Base-by-base conservation (phyloP, 2,329 filamentous ascomycete species). In the Proliferodiscus dingleyae region DNA sequence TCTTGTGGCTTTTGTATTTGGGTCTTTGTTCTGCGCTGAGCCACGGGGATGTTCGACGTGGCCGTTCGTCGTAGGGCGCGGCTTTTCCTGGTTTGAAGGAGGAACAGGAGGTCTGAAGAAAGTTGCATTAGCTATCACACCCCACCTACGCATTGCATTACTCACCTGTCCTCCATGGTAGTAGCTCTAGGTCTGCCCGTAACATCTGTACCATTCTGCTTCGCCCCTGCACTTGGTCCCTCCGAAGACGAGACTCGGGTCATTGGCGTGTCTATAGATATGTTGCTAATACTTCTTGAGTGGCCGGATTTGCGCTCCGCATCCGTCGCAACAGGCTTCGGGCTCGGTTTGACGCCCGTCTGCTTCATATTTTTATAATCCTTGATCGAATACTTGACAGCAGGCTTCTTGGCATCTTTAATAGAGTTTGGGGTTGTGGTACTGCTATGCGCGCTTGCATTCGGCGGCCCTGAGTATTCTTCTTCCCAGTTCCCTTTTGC, bases 331-430 rank as follows among this genome's bases (percentile, higher is more conserved):
- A 29, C 41, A 16, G 54, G 47, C 37, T 37, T 51, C 18, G 56
- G 51, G 21, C 49, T 45, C 16, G 58, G 52, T 38, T 57, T 61
- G 28, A 57, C 44, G 11, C 58, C 61, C 18, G 51, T 58, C 24
- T 56, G 47, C 49, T 58, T 61, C 46, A 58, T 43, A 39, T 55
- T 60, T 50, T 59, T 60, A 43, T 64, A 65, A 39, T 64, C 62
- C 15, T 55, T 54, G 15, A 64, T 47, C 6, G 57, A 59, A 29
- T 64, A 54, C 51, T 61, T 65, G 26, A 54, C 53, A 5, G 51
- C 41, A 5, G 59, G 51, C 30, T 56, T 58, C 43, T 57, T 61
- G 7, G 48, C 16, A 22, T 57, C 57, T 40, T 37, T 34, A 9
- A 44, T 19, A 37, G 52, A 48, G 32, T 57, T 56, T 15, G 61